These are phyloP conservation scores for Leccinum rimulosum DNA, from an alignment of 768 basidiomycete species.

Conservation along the genomic window DNA sequence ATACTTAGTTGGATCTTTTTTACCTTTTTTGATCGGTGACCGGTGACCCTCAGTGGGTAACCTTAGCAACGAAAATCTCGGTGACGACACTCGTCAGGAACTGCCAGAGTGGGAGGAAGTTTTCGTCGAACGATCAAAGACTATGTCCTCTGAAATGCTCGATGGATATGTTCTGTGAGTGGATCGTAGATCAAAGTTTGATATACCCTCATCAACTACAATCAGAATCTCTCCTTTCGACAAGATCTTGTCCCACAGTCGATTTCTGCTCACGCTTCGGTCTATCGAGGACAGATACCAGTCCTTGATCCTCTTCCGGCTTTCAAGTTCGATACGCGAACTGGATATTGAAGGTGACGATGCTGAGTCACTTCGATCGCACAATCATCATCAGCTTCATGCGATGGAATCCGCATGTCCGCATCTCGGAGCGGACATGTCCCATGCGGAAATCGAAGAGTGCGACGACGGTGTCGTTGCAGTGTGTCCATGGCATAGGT, in stretches of 20 bases:
- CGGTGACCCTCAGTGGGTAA: no score
- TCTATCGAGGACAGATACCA: not conserved
- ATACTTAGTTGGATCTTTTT: no score
- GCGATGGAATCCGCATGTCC: not conserved
- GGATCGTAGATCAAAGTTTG: not conserved
- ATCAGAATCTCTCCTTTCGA: not conserved
- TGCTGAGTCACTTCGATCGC: not conserved
- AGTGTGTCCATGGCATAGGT: constrained; percentile 57
- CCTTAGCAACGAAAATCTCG: not conserved
- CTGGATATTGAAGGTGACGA: not conserved
- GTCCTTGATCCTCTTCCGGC: not conserved
- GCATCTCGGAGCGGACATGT: no score
- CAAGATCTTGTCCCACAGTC: not conserved
- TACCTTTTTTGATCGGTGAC: no score
- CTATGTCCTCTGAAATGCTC: not conserved
- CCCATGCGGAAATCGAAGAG: not conserved
- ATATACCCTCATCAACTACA: not conserved
- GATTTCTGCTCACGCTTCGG: not conserved
- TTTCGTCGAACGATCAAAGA: no score
- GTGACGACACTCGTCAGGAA: not conserved
- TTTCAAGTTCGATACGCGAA: not conserved
- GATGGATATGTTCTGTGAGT: not conserved
- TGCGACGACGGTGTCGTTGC: not conserved
- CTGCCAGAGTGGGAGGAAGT: no score
- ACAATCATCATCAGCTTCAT: not conserved